Evolutionary conservation across 2,329 filamentous ascomycete species (phyloP).

Genomic region (Nemania sp.): DNA sequence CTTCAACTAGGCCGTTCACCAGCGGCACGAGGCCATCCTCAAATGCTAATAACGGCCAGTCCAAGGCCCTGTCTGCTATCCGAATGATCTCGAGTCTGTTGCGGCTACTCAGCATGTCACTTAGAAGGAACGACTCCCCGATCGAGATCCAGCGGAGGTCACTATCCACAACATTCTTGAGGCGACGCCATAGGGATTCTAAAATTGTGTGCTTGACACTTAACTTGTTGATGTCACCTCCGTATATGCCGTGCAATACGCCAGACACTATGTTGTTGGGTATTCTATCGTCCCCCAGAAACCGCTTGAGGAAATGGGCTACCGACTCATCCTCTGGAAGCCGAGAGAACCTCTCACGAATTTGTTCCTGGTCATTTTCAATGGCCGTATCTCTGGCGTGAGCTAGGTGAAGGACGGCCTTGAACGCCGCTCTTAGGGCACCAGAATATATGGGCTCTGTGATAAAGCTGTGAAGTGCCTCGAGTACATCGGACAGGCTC

Average conservation of each 20-base stretch:
- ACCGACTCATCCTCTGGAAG: conserved; percentile 66
- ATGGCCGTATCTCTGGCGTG: too few relatives aligned
- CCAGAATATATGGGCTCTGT: conserved; percentile 37
- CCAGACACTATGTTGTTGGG: conserved; percentile 77
- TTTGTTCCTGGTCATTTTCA: too few relatives aligned
- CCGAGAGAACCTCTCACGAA: conserved; percentile 36
- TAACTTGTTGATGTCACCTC: conserved; percentile 80
- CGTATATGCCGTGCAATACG: conserved; percentile 85
- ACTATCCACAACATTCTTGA: conserved; percentile 11
- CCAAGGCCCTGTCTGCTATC: conserved; percentile 36
- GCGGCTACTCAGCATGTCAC: conserved; percentile 32
- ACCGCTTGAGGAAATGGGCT: conserved; percentile 64
- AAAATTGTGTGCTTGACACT: conserved; percentile 70
- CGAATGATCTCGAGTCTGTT: conserved; percentile 27
- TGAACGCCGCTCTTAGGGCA: conserved; percentile 5
- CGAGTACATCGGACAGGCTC: conserved; percentile 19
- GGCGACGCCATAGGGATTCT: conserved; percentile 51
- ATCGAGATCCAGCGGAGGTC: conserved; percentile 13
- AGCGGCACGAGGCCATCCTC: conserved; percentile 66
- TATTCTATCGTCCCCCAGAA: conserved; percentile 55
- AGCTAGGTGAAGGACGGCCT: too few relatives aligned
- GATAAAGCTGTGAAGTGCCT: conserved; percentile 17
- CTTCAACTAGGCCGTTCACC: conserved; percentile 54
- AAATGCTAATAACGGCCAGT: conserved; percentile 51
- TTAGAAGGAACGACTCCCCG: conserved; percentile 29